phyloP scores from a whole-genome alignment of 2,329 filamentous ascomycete genomes.

The Sordariomycetes sp. region DNA sequence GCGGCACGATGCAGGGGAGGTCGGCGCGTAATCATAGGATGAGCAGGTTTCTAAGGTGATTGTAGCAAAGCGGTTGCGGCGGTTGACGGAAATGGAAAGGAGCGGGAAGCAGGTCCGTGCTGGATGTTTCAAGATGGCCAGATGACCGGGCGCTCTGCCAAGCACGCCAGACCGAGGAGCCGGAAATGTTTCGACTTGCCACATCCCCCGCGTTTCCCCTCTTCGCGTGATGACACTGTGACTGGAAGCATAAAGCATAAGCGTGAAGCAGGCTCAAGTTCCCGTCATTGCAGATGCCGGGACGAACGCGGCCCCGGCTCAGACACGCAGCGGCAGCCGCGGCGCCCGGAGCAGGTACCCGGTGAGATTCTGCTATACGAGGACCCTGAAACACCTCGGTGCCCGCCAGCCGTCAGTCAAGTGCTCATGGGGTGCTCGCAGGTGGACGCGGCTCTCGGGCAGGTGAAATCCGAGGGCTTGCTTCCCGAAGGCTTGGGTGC shows the following conservation, averaged over 20 bases:
- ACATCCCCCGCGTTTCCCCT: not conserved
- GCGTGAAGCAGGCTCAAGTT: too few relatives aligned
- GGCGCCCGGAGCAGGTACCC: not conserved
- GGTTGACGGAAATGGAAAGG: not conserved
- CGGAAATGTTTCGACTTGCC: not conserved
- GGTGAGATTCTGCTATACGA: not conserved
- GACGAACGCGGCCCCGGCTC: not conserved
- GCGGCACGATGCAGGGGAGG: not conserved
- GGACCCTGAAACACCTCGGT: not conserved
- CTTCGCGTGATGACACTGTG: not conserved
- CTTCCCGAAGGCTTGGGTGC: not conserved
- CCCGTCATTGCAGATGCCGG: too few relatives aligned
- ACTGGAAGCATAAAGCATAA: too few relatives aligned
- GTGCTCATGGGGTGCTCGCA: not conserved
- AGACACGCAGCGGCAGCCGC: too few relatives aligned
- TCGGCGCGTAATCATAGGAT: not conserved
- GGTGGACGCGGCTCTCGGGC: not conserved
- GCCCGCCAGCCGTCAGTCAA: not conserved
- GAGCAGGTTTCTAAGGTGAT: too few relatives aligned
- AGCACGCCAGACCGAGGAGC: not conserved
- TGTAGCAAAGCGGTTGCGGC: not conserved
- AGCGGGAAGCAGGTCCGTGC: not conserved
- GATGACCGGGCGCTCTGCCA: not conserved
- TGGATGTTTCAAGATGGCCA: not conserved
- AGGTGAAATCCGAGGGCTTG: not conserved